Conservation (phyloP, 306 rosid species). For the Vigna radiata region DNA sequence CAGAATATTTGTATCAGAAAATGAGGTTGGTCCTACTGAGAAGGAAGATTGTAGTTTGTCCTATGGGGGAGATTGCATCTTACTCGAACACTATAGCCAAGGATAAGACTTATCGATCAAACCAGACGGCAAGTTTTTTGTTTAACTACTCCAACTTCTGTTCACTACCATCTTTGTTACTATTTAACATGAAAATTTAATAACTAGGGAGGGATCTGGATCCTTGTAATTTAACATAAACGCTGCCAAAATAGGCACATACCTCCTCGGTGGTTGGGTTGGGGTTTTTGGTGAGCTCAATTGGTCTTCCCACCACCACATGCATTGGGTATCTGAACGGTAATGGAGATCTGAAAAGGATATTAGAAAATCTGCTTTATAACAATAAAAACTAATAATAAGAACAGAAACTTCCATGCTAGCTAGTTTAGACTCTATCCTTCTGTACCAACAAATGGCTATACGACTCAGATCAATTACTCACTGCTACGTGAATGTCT, state of each 20-base stretch:
- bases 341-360: constrained; percentile 72
- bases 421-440: constrained; percentile 19
- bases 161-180: not conserved
- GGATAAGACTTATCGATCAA: constrained; percentile 19
- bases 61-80: not conserved
- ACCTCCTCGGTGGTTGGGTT: constrained; percentile 71
- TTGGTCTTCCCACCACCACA: constrained; percentile 89
- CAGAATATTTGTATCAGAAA: not conserved
- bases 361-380: constrained; percentile 13
- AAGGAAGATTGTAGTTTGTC: not conserved
- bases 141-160: not conserved
- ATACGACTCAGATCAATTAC: constrained; percentile 25
- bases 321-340: constrained; percentile 77
- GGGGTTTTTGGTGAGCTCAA: constrained; percentile 70
- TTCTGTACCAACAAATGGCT: constrained; percentile 20
- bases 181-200: not conserved
- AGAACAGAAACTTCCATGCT: no score
- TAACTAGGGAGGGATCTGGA: constrained; percentile 10
- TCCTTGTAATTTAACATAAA: constrained; percentile 32
- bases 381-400: no score
- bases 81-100: constrained; percentile 13
- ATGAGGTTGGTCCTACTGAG: not conserved
- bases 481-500: not conserved
- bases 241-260: constrained; percentile 6
- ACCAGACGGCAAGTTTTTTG: constrained; percentile 9